Evolutionary conservation across 768 basidiomycete genomes (phyloP).

Genomic region (Phylloporus arenicola): DNA sequence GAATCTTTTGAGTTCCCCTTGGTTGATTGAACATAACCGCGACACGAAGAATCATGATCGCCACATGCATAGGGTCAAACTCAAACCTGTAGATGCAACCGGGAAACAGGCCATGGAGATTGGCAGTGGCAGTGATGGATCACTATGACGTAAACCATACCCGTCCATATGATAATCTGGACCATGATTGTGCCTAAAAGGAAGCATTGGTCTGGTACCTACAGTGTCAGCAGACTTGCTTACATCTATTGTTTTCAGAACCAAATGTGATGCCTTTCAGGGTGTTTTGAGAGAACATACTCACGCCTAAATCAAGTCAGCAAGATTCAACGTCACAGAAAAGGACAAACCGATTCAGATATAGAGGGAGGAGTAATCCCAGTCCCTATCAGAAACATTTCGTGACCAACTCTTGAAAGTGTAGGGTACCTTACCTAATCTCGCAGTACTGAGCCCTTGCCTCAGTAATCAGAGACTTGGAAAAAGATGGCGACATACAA

Average conservation of each 20-base stretch:
- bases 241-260: constrained; percentile 1
- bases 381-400: not conserved
- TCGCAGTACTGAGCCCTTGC: not conserved
- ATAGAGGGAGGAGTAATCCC: not conserved
- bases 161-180: not conserved
- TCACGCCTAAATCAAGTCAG: constrained; percentile 6
- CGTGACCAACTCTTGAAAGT: not conserved
- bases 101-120: constrained; percentile 6
- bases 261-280: not conserved
- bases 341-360: constrained; percentile 1
- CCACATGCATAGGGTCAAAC: too few species aligned
- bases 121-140: too few species aligned
- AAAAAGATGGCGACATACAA: constrained; percentile 1
- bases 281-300: not conserved
- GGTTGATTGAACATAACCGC: too few species aligned
- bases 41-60: too few species aligned
- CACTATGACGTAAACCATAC: not conserved
- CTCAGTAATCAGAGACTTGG: not conserved
- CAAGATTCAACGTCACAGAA: not conserved
- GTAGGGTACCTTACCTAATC: not conserved
- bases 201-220: not conserved
- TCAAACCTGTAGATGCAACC: too few species aligned
- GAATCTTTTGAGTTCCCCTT: too few species aligned
- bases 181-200: not conserved
- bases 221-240: not conserved